These are phyloP conservation scores for Adenanthera pavonina DNA, from an alignment of 306 rosid species.

Conservation along the genomic window DNA sequence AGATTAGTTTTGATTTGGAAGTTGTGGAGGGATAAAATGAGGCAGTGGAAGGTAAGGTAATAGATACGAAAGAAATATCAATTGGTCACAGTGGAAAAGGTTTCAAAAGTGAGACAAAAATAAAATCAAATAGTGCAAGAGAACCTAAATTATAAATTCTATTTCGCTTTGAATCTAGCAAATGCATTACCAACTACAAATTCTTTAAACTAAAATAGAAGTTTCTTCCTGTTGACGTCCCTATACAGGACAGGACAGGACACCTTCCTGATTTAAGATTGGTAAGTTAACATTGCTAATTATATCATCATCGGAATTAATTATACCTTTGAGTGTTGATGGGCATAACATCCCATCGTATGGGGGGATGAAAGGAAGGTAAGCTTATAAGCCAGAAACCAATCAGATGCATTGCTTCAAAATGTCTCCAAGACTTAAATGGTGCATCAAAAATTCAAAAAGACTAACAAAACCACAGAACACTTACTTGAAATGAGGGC, in stretches of 20 bases:
- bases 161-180: constrained; percentile 26
- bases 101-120: neutral
- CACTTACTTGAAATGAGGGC: constrained; percentile 84
- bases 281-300: neutral
- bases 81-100: neutral
- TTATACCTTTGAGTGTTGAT: neutral
- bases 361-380: neutral
- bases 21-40: constrained; percentile 34
- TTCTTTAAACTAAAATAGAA: neutral
- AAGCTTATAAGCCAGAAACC: neutral
- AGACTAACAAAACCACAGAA: neutral
- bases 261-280: neutral
- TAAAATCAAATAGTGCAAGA: neutral
- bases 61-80: constrained; percentile 5
- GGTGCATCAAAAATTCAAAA: constrained; percentile 9
- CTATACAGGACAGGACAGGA: neutral
- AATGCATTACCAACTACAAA: constrained; percentile 4
- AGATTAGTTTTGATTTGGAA: constrained; percentile 26
- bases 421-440: neutral
- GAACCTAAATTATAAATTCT: constrained; percentile 25
- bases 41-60: constrained; percentile 1
- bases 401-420: neutral
- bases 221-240: constrained; percentile 8
- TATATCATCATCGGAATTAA: neutral
- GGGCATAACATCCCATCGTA: neutral